Evolutionary conservation across 2,329 filamentous ascomycete genomes (phyloP), one percentile per base, ranked within the genome.

Genomic region (Salinomyces thailandicus): DNA sequence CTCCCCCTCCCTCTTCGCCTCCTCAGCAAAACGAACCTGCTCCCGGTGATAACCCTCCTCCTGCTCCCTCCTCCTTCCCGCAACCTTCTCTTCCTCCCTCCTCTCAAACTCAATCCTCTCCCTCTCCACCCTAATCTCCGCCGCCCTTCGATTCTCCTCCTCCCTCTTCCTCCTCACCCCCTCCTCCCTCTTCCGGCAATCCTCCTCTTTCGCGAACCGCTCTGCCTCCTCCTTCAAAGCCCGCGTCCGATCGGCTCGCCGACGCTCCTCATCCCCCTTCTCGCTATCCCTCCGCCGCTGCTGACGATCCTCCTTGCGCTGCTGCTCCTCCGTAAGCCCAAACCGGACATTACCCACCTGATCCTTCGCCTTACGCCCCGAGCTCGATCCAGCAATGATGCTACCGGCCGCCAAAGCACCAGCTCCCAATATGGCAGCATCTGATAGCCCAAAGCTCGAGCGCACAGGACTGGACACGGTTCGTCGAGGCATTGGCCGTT

Each of bases 311-410:
- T 61, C 51, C 38, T 52, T 58, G 5, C 51, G 51, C 22, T 59
- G 61, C 53, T 76, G 71, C 49, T 75, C 71, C 31, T 74, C 61
- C 0, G 72, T 75, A 33, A 77, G 50, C 24, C 71, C 66, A 44
- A 77, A 77, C 36, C 70, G 67, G 5, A 78, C 75, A 41, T 64
- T 68, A 6, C 62, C 62, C 22, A 26, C 22, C 12, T 60, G 51
- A 6, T 58, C 53, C 20, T 51, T 56, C 2, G 46, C 54, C 18
- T 44, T 46, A 12, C 43, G 54, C 26, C 45, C 49, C 34, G 44
- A 42, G 17, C 51, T 46, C 2, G 22, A 26, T 2, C 22, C 22
- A 8, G 53, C 51, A 15, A 60, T 49, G 26, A 59, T 53, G 15
- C 55, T 51, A n/a, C 51, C 57, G 13, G 54, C 50, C 19, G 58